A percentile compares a stretch with the other conserved stretches of the same genome.
Conservation (phyloP, 2,329 filamentous ascomycete species). For the Aspergillaceae sp. region DNA sequence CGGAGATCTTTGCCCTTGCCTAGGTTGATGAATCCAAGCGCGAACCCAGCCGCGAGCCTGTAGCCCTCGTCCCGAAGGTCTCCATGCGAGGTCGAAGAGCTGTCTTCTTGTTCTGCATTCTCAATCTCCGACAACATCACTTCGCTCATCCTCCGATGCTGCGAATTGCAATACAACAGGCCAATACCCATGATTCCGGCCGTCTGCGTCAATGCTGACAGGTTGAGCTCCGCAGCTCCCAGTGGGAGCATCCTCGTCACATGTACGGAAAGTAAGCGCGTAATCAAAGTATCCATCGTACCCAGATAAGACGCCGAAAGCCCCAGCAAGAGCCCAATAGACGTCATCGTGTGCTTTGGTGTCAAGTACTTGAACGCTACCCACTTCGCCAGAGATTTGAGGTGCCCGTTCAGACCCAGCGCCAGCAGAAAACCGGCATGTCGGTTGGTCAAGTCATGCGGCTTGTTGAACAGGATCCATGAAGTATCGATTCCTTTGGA, state of each 20-base stretch:
- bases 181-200: constrained; percentile 97
- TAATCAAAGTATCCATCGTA: constrained; percentile 95
- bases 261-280: constrained; percentile 85
- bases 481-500: constrained; percentile 95
- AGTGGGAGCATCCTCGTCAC: constrained; percentile 88
- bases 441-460: constrained; percentile 83
- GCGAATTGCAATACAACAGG: constrained; percentile 84
- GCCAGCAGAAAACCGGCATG: constrained; percentile 90
- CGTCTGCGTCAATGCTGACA: constrained; percentile 88
- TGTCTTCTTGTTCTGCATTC: constrained; percentile 71
- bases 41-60: constrained; percentile 83
- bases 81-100: constrained; percentile 54
- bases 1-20: constrained; percentile 81
- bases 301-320: constrained; percentile 89
- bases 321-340: constrained; percentile 85
- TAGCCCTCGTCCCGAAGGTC: constrained; percentile 90
- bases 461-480: constrained; percentile 98
- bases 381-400: constrained; percentile 95
- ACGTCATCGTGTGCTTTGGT: constrained; percentile 98
- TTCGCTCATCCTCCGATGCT: constrained; percentile 97
- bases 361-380: constrained; percentile 99
- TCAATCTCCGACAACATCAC: constrained; percentile 98
- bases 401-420: constrained; percentile 83
- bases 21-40: constrained; percentile 88
- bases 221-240: constrained; percentile 85